Base-by-base conservation (phyloP, 2,329 filamentous ascomycete genomes). In the Aspergillus alliaceus region DNA sequence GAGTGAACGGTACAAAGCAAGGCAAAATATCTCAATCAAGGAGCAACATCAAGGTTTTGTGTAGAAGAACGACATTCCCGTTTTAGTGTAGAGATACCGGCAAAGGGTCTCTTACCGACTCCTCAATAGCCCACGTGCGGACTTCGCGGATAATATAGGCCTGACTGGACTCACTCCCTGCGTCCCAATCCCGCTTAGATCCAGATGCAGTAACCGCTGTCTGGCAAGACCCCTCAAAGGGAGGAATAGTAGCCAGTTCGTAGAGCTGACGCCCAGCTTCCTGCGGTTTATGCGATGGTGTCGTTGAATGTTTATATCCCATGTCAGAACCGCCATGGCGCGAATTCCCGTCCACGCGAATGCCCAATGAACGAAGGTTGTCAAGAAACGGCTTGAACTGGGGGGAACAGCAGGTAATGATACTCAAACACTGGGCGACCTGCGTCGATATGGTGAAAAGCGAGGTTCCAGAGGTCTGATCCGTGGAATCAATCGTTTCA, bases 311-410 rank as follows among this genome's bases (percentile, higher is more conserved):
- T 4, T 53, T 56, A 3, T 62, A 62, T 4, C 54, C 58, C 31
- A 53, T 60, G 34, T 53, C 62, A 8, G 53, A 56, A 48, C 56
- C 60, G 14, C 53, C 56, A 35, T 66, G 47, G 18, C 54, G 59
- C 11, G 58, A 57, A 34, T 53, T 52, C 27, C 57, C 66, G 34
- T 60, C 61, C 6, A 70, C 39, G 3, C 61, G 56, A 64, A 72
- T 67, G 29, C 68, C 67, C 1, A 64, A 63, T 12, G 69, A 70
- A 25, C 65, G 67, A 6, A 72, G 62, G 6, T 60, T 66, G 11
- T 68, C 64, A 20, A 72, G 52, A 53, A 72, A 69, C 0, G 66
- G 66, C 22, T 71, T 72, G 53, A 72, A 66, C 37, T 71, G 68
- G 2, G 69, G 67, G 3, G 68, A 59, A 27, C 69, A 71, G 1